Evolutionary conservation across 768 basidiomycete genomes (phyloP).

Genomic region (Boletus tomentosulus): DNA sequence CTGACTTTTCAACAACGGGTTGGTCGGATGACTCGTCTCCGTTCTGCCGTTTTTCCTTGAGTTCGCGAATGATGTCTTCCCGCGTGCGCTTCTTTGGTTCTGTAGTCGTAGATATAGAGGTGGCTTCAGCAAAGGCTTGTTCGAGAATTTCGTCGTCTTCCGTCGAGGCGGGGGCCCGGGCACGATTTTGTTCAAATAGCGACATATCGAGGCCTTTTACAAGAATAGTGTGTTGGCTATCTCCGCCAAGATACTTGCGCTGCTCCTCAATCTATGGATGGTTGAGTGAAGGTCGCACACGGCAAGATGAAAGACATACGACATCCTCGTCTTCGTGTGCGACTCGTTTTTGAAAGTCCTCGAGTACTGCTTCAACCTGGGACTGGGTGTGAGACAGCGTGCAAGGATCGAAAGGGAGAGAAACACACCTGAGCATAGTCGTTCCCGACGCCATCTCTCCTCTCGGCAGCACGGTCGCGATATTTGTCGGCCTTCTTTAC

Average conservation of each 20-base stretch:
- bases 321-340: slow-evolving; percentile 55
- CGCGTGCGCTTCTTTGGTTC: slow-evolving; percentile 67
- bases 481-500: slow-evolving; percentile 65
- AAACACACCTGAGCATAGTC: slow-evolving; percentile 67
- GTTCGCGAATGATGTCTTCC: slow-evolving; percentile 67
- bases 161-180: slow-evolving; percentile 49
- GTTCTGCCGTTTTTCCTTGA: slow-evolving; percentile 60
- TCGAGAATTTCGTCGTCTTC: slow-evolving; percentile 84
- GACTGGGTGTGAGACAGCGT: neutral
- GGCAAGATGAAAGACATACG: slow-evolving; percentile 37
- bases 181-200: slow-evolving; percentile 80
- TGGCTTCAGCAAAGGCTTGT: slow-evolving; percentile 55
- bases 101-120: slow-evolving; percentile 22
- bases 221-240: slow-evolving; percentile 79
- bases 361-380: slow-evolving; percentile 75
- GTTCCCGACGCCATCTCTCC: slow-evolving; percentile 59
- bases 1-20: slow-evolving; percentile 10
- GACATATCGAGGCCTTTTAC: slow-evolving; percentile 90
- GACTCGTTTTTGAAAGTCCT: slow-evolving; percentile 71
- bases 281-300: neutral
- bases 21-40: slow-evolving; percentile 11
- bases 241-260: slow-evolving; percentile 77
- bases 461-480: slow-evolving; percentile 73
- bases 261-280: slow-evolving; percentile 62
- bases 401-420: neutral